Base-by-base conservation (phyloP, 106 monocot species). In the Dioscorea zingiberensis region DNA sequence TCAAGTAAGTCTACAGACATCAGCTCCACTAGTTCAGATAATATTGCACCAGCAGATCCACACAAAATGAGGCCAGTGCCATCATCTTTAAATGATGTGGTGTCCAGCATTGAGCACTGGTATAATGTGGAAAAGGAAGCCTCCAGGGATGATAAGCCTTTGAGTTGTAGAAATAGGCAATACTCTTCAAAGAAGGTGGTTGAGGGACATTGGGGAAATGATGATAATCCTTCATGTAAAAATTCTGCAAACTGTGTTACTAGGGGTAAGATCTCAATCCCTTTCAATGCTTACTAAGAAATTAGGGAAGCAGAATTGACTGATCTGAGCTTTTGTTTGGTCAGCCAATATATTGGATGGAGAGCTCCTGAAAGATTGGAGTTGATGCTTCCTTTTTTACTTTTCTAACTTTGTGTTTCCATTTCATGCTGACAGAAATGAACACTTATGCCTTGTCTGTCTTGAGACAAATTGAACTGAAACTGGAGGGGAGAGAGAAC, bases 401-500 rank as follows among this genome's bases (percentile, higher is more conserved):
- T 38, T 38, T 38, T 38, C 38, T 38, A 6, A 38, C 38, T 38
- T 38, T 0, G 1, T 38, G 4, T 38, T 38, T 10, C 59, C 19
- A 26, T 48, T 25, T n/a, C 13, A 21, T 32, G 12, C 21, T 27
- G n/a, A 27, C 48, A 46, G 38, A 38, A 38, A 38, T 8, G 38
- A 38, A 38, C 38, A 8, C 38, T 38, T 99, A 93, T 71, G 98
- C 98, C 65, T 51, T 93, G 27, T 89, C 93, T 3, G 87, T 89
- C 4, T 57, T 99, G 77, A 84, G 75, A 76, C 93, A 84, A 74
- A 68, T 93, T 66, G 93, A 99, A 75, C 58, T 75, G 71, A 99
- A 89, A 74, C 23, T 99, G 44, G 86, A 99, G 59, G 98, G 98
- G n/a, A 75, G 74, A 67, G 93, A 85, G 60, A 71, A 78, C 24